Conservation (phyloP, 208 protist species). For the Leishmania tarentolae region DNA sequence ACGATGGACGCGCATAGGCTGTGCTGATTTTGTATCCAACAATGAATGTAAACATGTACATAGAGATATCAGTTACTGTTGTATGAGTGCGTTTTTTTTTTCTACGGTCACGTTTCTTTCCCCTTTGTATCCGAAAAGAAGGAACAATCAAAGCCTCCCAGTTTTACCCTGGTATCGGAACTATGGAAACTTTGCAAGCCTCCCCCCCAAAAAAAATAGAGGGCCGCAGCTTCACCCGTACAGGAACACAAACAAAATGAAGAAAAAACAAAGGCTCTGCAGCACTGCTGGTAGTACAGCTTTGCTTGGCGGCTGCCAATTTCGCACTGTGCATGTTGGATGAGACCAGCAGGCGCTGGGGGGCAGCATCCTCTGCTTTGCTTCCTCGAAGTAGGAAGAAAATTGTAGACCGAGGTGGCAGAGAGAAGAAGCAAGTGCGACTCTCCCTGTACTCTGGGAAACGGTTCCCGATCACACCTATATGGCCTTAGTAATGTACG, state of each 20-base stretch:
- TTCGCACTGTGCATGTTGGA: background rate
- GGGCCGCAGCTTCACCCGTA: background rate
- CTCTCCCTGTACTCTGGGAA: background rate
- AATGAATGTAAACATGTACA: constrained; percentile 5
- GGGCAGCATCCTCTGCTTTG: background rate
- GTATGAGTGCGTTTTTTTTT: constrained; percentile 7
- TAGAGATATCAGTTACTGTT: background rate
- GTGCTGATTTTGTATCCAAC: background rate
- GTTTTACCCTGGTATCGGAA: background rate
- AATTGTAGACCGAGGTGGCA: background rate
- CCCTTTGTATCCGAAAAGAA: background rate
- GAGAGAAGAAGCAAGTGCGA: background rate
- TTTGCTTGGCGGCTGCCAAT: background rate
- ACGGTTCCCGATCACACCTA: background rate
- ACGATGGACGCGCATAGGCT: background rate
- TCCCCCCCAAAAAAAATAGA: background rate
- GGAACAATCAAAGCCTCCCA: background rate
- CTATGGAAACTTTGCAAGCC: background rate
- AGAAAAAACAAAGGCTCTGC: background rate
- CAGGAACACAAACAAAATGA: background rate
- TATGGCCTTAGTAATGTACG: constrained; percentile 3
- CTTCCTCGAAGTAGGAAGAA: background rate
- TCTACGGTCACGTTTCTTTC: background rate
- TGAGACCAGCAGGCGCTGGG: background rate
- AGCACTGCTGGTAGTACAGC: background rate